Percentiles rank a stretch among this genome's conserved stretches.
Conservation (phyloP, 164 flowering plant genomes). For the Protea cynaroides region DNA sequence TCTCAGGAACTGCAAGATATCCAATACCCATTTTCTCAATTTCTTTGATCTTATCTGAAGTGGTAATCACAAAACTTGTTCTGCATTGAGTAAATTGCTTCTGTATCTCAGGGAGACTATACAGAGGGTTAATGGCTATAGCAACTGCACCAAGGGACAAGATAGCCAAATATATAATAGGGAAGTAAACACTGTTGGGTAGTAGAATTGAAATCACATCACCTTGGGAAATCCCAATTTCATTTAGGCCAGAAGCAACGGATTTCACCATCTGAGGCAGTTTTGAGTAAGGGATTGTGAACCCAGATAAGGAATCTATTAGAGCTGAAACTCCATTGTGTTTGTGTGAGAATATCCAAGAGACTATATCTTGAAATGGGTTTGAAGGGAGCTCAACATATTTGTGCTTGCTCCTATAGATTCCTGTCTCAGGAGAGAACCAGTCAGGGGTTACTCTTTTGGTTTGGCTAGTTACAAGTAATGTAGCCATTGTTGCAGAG, state of each 20-base stretch:
- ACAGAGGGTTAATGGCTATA: conserved; percentile 54
- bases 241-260: conserved; percentile 50
- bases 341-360: conserved; percentile 53
- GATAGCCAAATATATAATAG: conserved; percentile 52
- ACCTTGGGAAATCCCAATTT: conserved; percentile 46
- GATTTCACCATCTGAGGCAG: conserved; percentile 47
- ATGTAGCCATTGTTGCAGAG: no score
- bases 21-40: conserved; percentile 30
- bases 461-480: neutral
- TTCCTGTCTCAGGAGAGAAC: conserved; percentile 58
- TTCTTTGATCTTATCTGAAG: conserved; percentile 15
- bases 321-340: conserved; percentile 49
- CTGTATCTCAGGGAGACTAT: conserved; percentile 13
- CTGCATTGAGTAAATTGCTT: conserved; percentile 34
- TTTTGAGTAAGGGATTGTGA: conserved; percentile 41
- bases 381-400: conserved; percentile 36
- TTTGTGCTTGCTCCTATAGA: conserved; percentile 43
- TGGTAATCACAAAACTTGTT: conserved; percentile 34
- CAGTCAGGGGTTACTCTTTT: conserved; percentile 18
- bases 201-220: conserved; percentile 58
- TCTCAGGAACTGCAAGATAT: conserved; percentile 41
- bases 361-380: conserved; percentile 54
- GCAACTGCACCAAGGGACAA: conserved; percentile 58
- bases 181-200: conserved; percentile 59
- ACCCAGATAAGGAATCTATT: conserved; percentile 64